Evolutionary conservation across 257 asterid genomes (phyloP), one percentile per base, ranked within the genome.

Genomic region (Plantago major): DNA sequence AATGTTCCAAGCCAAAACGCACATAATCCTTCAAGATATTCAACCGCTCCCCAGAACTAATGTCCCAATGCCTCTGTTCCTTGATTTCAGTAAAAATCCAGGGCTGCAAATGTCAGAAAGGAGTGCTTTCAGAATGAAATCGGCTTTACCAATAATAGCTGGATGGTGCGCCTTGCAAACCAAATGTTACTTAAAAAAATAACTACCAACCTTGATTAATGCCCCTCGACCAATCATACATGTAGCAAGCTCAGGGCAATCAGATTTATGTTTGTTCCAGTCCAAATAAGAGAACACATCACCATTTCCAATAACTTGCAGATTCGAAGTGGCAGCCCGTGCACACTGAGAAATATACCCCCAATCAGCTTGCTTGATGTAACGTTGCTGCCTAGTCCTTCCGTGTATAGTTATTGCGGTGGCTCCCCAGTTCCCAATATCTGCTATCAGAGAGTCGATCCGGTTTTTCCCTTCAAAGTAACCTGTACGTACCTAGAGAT

Each of bases 51-150:
- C 85, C 84, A 16, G 97, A 92, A 61, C 85, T 83, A 67, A 92
- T 89, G 72, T 92, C 99, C 99, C 97, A 93, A 65, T 93, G 90
- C 82, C 95, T 85, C 80, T 93, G 97, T 67, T 93, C 99, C 84
- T 87, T 93, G 71, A 93, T 85, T 78, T 93, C 97, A 28, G 97
- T 93, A 66, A 93, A 93, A 71, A 93, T 74, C 99, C 99, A 93
- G 5, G 97, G 99, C 97, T 92, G 85, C 70, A 70, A 71, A 77
- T 56, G 62, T 46, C 26, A 38, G 50, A 62, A 60, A 11, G 19
- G 60, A 11, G 33, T 10, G 22, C 42, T 64, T 22, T 66, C 10
- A 46, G 56, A 8, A 58, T 18, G 37, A 53, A 64, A 47, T 13
- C 18, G 17, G 51, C 17, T 12, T 44, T 26, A 60, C 17, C 43